Percentiles rank a stretch among this genome's conserved stretches.
phyloP scores from a whole-genome alignment of 805 yeast species.

The Cyberlindnera xylosilytica region DNA sequence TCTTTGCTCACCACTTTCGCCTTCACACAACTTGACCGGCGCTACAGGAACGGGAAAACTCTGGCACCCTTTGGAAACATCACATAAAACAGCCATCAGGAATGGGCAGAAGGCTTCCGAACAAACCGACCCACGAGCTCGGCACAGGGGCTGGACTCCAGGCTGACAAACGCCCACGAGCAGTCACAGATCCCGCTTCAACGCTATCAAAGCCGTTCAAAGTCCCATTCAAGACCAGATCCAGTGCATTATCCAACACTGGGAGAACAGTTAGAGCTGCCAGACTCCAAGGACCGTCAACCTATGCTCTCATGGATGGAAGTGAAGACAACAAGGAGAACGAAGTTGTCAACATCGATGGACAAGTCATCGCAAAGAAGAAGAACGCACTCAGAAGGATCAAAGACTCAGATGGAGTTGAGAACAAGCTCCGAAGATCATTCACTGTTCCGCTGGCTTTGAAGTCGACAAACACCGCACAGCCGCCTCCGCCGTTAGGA shows the following conservation, averaged over 20 bases:
- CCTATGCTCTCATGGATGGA: conserved; percentile 37
- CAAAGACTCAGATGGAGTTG: conserved; percentile 38
- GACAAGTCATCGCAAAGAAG: conserved; percentile 30
- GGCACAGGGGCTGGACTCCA: conserved; percentile 73
- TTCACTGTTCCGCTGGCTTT: conserved; percentile 61
- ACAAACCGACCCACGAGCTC: conserved; percentile 42
- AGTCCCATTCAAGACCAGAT: conserved; percentile 49
- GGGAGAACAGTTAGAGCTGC: conserved; percentile 28
- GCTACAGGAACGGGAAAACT: too few relatives aligned
- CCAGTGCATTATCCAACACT: conserved; percentile 21
- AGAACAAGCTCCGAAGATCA: conserved; percentile 41
- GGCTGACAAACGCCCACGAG: conserved; percentile 51
- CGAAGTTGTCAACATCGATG: conserved; percentile 34
- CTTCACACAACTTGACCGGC: too few relatives aligned
- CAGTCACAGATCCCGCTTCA: conserved; percentile 47
- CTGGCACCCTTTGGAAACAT: too few relatives aligned
- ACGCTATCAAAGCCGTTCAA: conserved; percentile 65
- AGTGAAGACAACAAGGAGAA: conserved; percentile 32
- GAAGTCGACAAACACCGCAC: conserved; percentile 22
- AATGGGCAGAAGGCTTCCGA: conserved; percentile 40
- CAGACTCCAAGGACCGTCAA: conserved; percentile 35
- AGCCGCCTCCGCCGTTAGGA: conserved; percentile 81
- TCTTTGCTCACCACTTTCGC: not conserved
- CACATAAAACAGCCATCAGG: not conserved
- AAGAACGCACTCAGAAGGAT: conserved; percentile 61